Evolutionary conservation across 495 filamentous ascomycete species (phyloP), one percentile per base, ranked within the genome.

Genomic region (Penicillium coffeae): DNA sequence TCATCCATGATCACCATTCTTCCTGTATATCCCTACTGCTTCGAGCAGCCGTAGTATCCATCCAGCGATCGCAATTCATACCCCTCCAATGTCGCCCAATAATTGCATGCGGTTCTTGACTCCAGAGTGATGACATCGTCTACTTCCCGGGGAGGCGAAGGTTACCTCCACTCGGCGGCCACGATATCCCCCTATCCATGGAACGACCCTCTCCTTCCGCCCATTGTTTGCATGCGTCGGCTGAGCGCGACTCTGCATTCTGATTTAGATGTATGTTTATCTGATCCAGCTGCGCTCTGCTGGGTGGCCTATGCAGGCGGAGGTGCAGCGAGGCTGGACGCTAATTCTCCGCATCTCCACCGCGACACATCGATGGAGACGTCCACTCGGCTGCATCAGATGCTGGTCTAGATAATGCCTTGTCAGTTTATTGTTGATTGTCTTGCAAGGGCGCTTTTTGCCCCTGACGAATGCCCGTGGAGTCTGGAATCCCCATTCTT

Each of bases 321-420:
- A 19, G 1, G 37, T 45, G 40, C 45, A 38, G 38, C 50, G 36
- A 39, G 43, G 25, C 25, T 32, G 38, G 20, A 32, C 32, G 21
- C 42, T 51, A 59, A 57, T 57, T 60, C 59, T 60, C 56, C 56
- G 59, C 53, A 57, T 56, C 53, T 52, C 59, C 56, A 56, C 50
- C 47, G 32, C 13, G 27, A 25, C 15, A 33, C 35, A 37, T 37
- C 10, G 10, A 15, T 7, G 8, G 35, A 15, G 12, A 0, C 19
- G 35, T 37, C 35, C 35, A n/a, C n/a, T n/a, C n/a, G n/a, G n/a
- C n/a, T n/a, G n/a, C n/a, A n/a, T n/a, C n/a, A n/a, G 35, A 40
- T 40, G 3, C 18, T 2, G 5, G 21, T 41, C 38, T 41, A 19
- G 38, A 21, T 41, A 13, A 21, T 13, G 38, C 13, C 1, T 39